These are phyloP conservation scores for Talaromyces verruculosus DNA, from an alignment of 2,329 filamentous ascomycete genomes.

Conservation along the genomic window DNA sequence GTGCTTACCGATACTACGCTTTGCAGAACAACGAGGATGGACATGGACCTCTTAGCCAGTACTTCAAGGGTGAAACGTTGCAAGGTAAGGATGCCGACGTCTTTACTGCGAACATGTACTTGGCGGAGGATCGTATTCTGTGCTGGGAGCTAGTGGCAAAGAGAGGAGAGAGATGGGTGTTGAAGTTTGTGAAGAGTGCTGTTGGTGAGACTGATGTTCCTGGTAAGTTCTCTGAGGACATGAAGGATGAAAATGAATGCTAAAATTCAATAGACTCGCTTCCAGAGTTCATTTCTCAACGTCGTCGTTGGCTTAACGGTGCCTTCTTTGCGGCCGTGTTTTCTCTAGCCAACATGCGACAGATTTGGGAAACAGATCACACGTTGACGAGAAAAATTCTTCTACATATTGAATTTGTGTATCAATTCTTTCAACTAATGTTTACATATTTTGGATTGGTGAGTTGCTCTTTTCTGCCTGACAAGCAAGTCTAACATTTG, in stretches of 20 bases:
- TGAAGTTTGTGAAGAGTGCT: constrained; percentile 96
- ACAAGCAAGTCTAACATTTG: constrained; percentile 22
- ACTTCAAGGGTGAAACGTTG: constrained; percentile 97
- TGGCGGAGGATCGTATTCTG: constrained; percentile 96
- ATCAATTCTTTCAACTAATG: constrained; percentile 86
- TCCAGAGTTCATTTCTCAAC: constrained; percentile 95
- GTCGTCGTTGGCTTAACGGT: constrained; percentile 94
- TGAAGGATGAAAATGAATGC: constrained; percentile 20
- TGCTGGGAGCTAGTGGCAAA: constrained; percentile 98
- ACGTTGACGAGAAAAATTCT: constrained; percentile 84
- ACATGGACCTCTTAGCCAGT: constrained; percentile 91
- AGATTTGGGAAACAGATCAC: constrained; percentile 92
- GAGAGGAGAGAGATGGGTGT: constrained; percentile 87
- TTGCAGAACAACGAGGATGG: constrained; percentile 95
- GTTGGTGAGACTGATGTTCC: constrained; percentile 98
- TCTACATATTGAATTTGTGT: constrained; percentile 91
- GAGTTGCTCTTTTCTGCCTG: constrained; percentile 24
- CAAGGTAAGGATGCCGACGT: constrained; percentile 96
- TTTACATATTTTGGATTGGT: constrained; percentile 95
- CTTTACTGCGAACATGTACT: constrained; percentile 98
- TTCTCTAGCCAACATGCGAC: constrained; percentile 89
- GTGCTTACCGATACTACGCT: constrained; percentile 92
- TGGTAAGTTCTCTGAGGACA: constrained; percentile 56
- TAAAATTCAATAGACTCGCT: constrained; percentile 66
- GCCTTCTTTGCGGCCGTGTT: constrained; percentile 99